phyloP scores from a whole-genome alignment of 1,284 basidiomycete species.

The Ustilago xerochloae region DNA sequence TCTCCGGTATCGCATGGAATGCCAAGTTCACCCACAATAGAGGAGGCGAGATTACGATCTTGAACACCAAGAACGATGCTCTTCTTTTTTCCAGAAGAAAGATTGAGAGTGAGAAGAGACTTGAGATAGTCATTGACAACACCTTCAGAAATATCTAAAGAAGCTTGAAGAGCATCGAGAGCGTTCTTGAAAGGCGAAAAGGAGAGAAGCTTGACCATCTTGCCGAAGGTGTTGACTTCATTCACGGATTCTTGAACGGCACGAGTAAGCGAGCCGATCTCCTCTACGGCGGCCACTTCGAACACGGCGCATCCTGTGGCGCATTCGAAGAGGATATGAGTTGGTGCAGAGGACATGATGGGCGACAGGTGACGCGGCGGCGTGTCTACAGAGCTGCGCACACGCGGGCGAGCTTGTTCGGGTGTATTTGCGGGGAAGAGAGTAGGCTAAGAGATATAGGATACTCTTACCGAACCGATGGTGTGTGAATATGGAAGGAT shows the following conservation, averaged over 20 bases:
- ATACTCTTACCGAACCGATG: too few species aligned
- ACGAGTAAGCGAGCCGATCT: slow-evolving; percentile 85
- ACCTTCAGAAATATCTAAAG: slow-evolving; percentile 95
- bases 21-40: slow-evolving; percentile 81
- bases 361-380: too few species aligned
- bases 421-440: slow-evolving; percentile 6
- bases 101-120: slow-evolving; percentile 87
- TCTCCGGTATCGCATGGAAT: slow-evolving; percentile 91
- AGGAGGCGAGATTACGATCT: slow-evolving; percentile 81
- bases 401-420: slow-evolving; percentile 2
- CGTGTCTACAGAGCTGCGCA: not conserved
- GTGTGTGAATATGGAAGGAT: not conserved
- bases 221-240: slow-evolving; percentile 89
- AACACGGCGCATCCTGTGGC: slow-evolving; percentile 96
- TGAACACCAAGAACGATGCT: slow-evolving; percentile 84
- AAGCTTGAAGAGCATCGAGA: slow-evolving; percentile 94
- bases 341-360: slow-evolving; percentile 66
- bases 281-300: slow-evolving; percentile 86
- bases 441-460: too few species aligned
- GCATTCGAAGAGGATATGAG: slow-evolving; percentile 91
- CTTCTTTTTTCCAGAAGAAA: slow-evolving; percentile 82
- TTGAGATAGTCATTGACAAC: slow-evolving; percentile 88
- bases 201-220: slow-evolving; percentile 91
- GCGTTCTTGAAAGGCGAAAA: slow-evolving; percentile 96
- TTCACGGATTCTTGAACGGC: slow-evolving; percentile 78